phyloP scores from a whole-genome alignment of 2,329 filamentous ascomycete species.

The Drechslerella dactyloides region DNA sequence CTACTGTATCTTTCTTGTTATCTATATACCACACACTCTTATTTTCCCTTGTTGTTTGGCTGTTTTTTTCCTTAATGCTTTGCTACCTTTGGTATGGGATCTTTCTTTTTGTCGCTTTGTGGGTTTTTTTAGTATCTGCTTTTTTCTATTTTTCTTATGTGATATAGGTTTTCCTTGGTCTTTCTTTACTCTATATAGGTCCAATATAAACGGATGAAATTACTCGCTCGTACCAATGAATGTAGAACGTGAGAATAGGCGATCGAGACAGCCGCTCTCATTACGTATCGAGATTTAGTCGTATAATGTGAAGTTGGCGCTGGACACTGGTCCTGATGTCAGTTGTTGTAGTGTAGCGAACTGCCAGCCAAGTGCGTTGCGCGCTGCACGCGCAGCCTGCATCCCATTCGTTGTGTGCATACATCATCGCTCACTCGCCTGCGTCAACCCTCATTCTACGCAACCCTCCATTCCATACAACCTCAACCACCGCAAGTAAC shows the following conservation, averaged over 20 bases:
- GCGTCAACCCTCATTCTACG: no score
- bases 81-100: conserved; percentile 34
- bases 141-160: conserved; percentile 40
- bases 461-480: no score
- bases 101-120: conserved; percentile 14
- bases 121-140: conserved; percentile 9
- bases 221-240: neutral
- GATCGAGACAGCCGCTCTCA: no score
- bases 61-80: conserved; percentile 21
- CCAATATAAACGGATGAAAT: conserved; percentile 36
- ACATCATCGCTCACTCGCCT: no score
- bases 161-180: conserved; percentile 41
- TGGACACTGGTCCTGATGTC: no score
- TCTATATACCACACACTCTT: conserved; percentile 22
- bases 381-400: no score
- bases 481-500: no score
- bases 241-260: neutral
- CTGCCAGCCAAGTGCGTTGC: no score
- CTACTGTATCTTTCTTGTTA: conserved; percentile 24
- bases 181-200: conserved; percentile 20
- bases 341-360: no score
- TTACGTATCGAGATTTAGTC: no score
- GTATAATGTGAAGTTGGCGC: no score
- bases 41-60: conserved; percentile 7
- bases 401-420: no score